Evolutionary conservation across 768 basidiomycete species (phyloP), one percentile per base, ranked within the genome.

Genomic region (Collybia sordida): DNA sequence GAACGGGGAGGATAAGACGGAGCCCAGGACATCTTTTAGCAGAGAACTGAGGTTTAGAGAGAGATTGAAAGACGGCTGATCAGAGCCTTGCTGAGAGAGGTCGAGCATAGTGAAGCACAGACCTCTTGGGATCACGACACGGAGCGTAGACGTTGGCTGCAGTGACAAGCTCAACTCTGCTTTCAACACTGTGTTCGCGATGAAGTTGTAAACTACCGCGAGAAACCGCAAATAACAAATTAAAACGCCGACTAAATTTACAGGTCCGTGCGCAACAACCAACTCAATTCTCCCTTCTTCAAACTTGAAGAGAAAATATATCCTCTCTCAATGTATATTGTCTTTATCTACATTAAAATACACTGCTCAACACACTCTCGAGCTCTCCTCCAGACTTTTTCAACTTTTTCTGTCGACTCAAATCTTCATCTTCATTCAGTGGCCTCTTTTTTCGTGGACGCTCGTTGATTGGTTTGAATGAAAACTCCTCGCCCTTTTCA

Each of bases 31-130:
- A 89, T 90, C 73, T 80, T 79, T 73, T 80, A 80, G 70, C 69
- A 70, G 71, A 70, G 68, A 76, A 71, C 72, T 77, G 76, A 79
- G 73, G 67, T 73, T 71, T 68, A 79, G 74, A 79, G 74, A 79
- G 75, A 77, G 73, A 74, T 72, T 69, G 65, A 69, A 78, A 73
- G 75, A 80, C 67, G 77, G 78, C 76, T 77, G 73, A 83, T 85
- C 75, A 86, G 83, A 82, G 83, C 75, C 82, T 80, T 79, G 77
- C 73, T 76, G 80, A 77, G 75, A 74, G 82, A 80, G 82, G 85
- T 81, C 85, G 86, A 83, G 87, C 88, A 90, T 90, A 82, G 84
- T 81, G 83, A 84, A 85, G 85, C 80, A 92, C 89, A 88, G 89
- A 92, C 89, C 89, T 92, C 88, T 86, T 83, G 78, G 75, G 75